Evolutionary conservation across 345 rosid species (phyloP).

Genomic region (Linum usitatissimum): DNA sequence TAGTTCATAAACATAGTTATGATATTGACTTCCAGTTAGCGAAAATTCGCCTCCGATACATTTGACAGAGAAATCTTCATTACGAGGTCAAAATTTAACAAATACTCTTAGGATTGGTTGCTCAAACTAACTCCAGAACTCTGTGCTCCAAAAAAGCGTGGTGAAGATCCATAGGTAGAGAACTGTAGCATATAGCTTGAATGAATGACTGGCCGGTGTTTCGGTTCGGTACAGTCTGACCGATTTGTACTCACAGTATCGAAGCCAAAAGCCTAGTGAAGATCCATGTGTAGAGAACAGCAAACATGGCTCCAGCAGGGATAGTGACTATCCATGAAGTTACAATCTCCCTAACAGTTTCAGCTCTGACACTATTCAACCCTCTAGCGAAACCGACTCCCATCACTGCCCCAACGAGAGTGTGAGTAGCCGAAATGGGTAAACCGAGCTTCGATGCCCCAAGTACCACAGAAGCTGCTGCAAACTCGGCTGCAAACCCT

Average conservation of each 20-base stretch:
- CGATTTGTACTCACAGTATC: conserved; percentile 30
- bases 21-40: too few relatives aligned
- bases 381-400: conserved; percentile 98
- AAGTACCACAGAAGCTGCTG: conserved; percentile 87
- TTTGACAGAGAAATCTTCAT: too few relatives aligned
- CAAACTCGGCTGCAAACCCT: conserved; percentile 95
- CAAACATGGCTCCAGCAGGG: conserved; percentile 76
- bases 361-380: conserved; percentile 75
- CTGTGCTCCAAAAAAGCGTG: too few relatives aligned
- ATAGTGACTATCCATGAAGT: conserved; percentile 85
- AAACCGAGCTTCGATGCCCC: conserved; percentile 81
- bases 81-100: too few relatives aligned
- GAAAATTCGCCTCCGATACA: too few relatives aligned
- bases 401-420: conserved; percentile 95
- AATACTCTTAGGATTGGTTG: too few relatives aligned
- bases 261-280: conserved; percentile 65
- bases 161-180: too few relatives aligned
- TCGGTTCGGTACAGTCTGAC: too few relatives aligned
- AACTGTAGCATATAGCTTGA: too few relatives aligned
- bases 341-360: conserved; percentile 82
- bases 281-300: conserved; percentile 82
- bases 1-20: too few relatives aligned
- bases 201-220: too few relatives aligned
- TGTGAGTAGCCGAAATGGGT: conserved; percentile 88
- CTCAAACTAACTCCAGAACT: too few relatives aligned